Percentiles rank a stretch among this genome's conserved stretches.
phyloP scores from a whole-genome alignment of 225 moss, liverwort and hornwort genomes.

The Physcomitrellopsis africana region DNA sequence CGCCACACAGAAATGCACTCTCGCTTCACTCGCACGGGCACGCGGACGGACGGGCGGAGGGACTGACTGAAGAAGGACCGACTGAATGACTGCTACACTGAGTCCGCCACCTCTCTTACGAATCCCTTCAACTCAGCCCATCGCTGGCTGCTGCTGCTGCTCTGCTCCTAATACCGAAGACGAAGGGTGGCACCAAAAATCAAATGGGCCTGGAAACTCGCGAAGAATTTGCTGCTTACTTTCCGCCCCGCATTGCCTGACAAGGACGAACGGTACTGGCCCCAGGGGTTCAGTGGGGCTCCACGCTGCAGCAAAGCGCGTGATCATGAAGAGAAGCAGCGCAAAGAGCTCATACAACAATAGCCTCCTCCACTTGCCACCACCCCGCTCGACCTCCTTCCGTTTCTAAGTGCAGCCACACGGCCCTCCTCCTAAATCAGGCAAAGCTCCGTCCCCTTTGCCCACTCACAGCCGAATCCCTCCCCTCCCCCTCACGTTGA shows the following conservation, averaged over 20 bases:
- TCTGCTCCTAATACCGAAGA: not conserved
- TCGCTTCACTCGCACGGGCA: too few relatives aligned
- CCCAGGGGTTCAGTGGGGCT: constrained; percentile 22
- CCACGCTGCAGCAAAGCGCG: constrained; percentile 31
- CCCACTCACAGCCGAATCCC: constrained; percentile 23
- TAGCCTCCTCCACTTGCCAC: constrained; percentile 15
- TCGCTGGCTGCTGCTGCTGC: not conserved
- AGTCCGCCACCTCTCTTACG: too few relatives aligned
- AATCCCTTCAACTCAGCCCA: too few relatives aligned
- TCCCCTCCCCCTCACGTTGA: too few relatives aligned
- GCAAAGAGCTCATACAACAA: not conserved
- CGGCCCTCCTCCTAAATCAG: constrained; percentile 17
- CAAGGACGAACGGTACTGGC: constrained; percentile 24
- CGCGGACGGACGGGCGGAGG: too few relatives aligned
- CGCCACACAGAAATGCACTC: too few relatives aligned
- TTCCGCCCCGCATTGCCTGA: constrained; percentile 21
- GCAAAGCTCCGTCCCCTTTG: constrained; percentile 28
- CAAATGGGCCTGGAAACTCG: constrained; percentile 22
- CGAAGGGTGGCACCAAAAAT: constrained; percentile 4
- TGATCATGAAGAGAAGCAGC: constrained; percentile 7
- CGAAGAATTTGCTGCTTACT: constrained; percentile 34
- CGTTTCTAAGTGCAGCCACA: too few relatives aligned
- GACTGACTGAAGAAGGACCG: too few relatives aligned
- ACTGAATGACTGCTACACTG: too few relatives aligned
- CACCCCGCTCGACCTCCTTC: too few relatives aligned